Evolutionary conservation across 495 filamentous ascomycete species (phyloP).

Genomic region (Lentithecium fluviatile): DNA sequence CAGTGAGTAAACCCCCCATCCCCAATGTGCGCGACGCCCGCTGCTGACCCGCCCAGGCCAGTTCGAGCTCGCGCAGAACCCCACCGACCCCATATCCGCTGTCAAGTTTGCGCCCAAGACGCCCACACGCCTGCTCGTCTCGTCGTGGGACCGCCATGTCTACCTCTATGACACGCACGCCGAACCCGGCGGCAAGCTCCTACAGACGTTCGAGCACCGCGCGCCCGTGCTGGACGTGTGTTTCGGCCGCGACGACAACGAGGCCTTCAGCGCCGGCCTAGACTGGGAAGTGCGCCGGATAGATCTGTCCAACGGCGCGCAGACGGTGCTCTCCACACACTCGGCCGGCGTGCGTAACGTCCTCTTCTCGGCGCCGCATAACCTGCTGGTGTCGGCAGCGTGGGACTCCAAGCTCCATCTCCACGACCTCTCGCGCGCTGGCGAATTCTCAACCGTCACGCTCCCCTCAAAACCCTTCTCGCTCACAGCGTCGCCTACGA

Average conservation of each 20-base stretch:
- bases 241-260: slow-evolving; percentile 76
- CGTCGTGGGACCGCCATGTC: slow-evolving; percentile 91
- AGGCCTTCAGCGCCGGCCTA: slow-evolving; percentile 79
- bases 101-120: slow-evolving; percentile 77
- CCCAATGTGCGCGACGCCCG: background rate
- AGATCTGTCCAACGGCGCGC: slow-evolving; percentile 66
- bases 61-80: slow-evolving; percentile 71
- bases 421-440: slow-evolving; percentile 57
- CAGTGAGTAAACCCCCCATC: background rate
- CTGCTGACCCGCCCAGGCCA: slow-evolving; percentile 40
- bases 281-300: slow-evolving; percentile 85
- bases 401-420: slow-evolving; percentile 92
- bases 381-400: slow-evolving; percentile 79
- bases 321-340: slow-evolving; percentile 77
- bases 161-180: slow-evolving; percentile 80
- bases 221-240: slow-evolving; percentile 89
- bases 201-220: slow-evolving; percentile 73
- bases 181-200: slow-evolving; percentile 59
- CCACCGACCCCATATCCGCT: slow-evolving; percentile 84
- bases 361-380: slow-evolving; percentile 72
- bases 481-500: slow-evolving; percentile 73
- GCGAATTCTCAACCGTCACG: slow-evolving; percentile 54
- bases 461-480: slow-evolving; percentile 87
- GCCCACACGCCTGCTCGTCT: slow-evolving; percentile 71
- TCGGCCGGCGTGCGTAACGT: slow-evolving; percentile 74